phyloP scores from a whole-genome alignment of 2,329 filamentous ascomycete species.

The Blastomyces gilchristii region DNA sequence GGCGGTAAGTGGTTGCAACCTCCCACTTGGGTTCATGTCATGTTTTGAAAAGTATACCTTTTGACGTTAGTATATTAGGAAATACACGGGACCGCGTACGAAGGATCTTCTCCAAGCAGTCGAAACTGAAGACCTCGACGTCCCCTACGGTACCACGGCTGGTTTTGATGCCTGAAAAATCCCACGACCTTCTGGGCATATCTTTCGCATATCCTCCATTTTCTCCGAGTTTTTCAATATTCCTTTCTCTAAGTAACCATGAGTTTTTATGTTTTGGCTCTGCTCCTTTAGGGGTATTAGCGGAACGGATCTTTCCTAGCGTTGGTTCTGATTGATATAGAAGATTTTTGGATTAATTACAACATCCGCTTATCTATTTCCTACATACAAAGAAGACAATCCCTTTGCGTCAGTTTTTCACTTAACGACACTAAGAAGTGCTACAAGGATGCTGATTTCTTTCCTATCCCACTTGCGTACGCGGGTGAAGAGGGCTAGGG shows the following conservation, averaged over 20 bases:
- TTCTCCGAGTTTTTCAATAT: neutral
- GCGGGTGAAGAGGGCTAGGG: conserved; percentile 12
- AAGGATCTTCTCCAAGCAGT: conserved; percentile 38
- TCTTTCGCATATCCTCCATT: neutral
- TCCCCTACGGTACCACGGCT: conserved; percentile 4
- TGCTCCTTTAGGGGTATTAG: neutral
- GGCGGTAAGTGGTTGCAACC: conserved; percentile 24
- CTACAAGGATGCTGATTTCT: neutral
- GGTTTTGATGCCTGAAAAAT: conserved; percentile 10
- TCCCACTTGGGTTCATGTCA: neutral
- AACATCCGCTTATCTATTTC: neutral
- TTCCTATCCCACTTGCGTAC: conserved; percentile 3
- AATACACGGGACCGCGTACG: conserved; percentile 50
- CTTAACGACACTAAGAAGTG: neutral
- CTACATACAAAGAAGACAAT: neutral
- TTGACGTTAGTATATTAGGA: conserved; percentile 28
- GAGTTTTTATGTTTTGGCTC: neutral
- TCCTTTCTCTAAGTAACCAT: neutral
- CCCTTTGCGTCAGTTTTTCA: neutral
- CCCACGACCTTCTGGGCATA: neutral
- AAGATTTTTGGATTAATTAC: neutral
- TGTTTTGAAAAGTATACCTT: neutral
- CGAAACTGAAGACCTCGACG: conserved; percentile 24
- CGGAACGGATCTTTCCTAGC: neutral
- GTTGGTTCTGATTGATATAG: neutral